Percentiles rank a stretch among this genome's conserved stretches.
Conservation (phyloP, 805 yeast genomes). For the Komagataella populi region DNA sequence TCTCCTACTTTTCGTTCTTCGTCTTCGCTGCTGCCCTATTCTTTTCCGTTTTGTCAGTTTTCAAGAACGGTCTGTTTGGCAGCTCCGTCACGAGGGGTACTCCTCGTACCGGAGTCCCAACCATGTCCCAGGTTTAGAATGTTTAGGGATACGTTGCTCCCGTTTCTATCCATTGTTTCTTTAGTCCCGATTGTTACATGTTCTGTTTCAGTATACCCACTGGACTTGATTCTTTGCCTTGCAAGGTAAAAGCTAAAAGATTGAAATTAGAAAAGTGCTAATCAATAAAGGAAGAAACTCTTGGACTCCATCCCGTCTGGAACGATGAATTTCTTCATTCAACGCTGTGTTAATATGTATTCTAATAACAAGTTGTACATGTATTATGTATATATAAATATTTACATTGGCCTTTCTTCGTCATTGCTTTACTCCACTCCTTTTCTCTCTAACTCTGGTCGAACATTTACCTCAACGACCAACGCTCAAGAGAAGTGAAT, state of each 20-base stretch:
- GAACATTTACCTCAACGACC: slow-evolving; percentile 36
- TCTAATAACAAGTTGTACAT: slow-evolving; percentile 1
- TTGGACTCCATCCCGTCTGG: not conserved
- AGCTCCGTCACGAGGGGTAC: slow-evolving; percentile 31
- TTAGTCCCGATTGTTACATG: not conserved
- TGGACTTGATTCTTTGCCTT: not conserved
- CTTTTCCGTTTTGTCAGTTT: slow-evolving; percentile 32
- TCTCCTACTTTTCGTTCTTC: slow-evolving; percentile 75
- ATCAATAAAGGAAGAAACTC: not conserved
- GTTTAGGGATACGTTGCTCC: not conserved
- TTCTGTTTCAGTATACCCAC: not conserved
- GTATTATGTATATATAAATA: not conserved
- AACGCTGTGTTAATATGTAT: slow-evolving; percentile 1
- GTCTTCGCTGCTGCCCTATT: slow-evolving; percentile 53
- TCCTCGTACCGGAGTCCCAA: slow-evolving; percentile 77
- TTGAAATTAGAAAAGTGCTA: not conserved
- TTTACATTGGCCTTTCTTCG: not conserved
- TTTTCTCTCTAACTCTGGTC: not conserved
- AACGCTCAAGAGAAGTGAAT: slow-evolving; percentile 49
- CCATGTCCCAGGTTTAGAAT: slow-evolving; percentile 73
- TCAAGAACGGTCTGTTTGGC: slow-evolving; percentile 49
- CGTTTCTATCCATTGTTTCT: not conserved
- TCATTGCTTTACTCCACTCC: not conserved
- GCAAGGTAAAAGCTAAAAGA: not conserved
- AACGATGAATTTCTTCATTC: not conserved